Conservation (phyloP, 106 monocot species). For the Dactylorhiza incarnata region DNA sequence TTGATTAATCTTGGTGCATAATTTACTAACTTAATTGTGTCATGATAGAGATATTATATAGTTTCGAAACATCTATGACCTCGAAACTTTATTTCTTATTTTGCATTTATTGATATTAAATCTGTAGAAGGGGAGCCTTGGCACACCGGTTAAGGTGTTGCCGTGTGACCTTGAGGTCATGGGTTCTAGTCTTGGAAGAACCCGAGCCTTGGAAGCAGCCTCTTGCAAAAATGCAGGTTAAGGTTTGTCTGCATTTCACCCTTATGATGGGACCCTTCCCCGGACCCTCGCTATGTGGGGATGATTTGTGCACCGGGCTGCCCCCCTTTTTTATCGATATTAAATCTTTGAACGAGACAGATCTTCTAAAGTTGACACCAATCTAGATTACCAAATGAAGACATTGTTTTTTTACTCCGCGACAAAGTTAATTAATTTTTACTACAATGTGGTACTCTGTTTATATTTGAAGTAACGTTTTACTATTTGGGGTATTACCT, state of each 20-base stretch:
- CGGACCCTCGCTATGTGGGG: too few species aligned
- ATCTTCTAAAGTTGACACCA: neutral
- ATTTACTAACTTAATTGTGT: neutral
- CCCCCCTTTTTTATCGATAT: too few species aligned
- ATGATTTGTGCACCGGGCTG: too few species aligned
- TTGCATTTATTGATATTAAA: neutral
- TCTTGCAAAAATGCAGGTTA: too few species aligned
- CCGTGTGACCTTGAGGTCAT: too few species aligned
- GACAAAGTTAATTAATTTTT: neutral
- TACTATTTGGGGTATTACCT: neutral
- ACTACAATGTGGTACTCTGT: neutral
- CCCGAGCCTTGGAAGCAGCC: too few species aligned
- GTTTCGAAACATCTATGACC: neutral
- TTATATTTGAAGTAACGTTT: neutral
- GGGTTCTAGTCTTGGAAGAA: too few species aligned
- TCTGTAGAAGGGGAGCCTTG: neutral
- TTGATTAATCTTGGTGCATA: neutral
- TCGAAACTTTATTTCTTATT: neutral
- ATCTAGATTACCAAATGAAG: neutral
- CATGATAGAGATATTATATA: neutral
- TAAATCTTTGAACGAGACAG: too few species aligned
- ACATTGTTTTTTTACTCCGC: neutral
- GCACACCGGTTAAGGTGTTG: too few species aligned
- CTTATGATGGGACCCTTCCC: too few species aligned
- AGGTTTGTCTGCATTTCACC: too few species aligned